Percentiles rank a stretch among this genome's conserved stretches.
Evolutionary conservation across 768 basidiomycete genomes (phyloP).

Genomic region (Coprinopsis marcescibilis): DNA sequence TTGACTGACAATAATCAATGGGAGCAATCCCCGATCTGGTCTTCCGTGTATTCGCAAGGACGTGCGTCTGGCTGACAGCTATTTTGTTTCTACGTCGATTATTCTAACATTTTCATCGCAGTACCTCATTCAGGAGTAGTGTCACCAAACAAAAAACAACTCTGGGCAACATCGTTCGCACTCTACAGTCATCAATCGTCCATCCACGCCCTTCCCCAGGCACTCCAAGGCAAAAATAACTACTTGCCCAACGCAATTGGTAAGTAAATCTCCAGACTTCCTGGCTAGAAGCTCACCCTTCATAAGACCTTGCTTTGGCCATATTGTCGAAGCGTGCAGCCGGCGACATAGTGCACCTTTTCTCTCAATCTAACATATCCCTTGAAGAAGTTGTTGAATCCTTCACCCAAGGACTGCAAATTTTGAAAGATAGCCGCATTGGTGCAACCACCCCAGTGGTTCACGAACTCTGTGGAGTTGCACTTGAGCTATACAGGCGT

Average conservation of each 20-base stretch:
- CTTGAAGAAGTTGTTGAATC: slow-evolving; percentile 39
- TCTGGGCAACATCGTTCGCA: slow-evolving; percentile 50
- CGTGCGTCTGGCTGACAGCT: slow-evolving; percentile 29
- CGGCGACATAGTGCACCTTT: slow-evolving; percentile 53
- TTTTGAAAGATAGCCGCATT: slow-evolving; percentile 41
- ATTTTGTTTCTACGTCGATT: neutral
- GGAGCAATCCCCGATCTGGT: slow-evolving; percentile 42
- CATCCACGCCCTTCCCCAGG: slow-evolving; percentile 39
- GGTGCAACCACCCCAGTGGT: slow-evolving; percentile 18
- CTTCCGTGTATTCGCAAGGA: slow-evolving; percentile 41
- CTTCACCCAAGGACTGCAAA: slow-evolving; percentile 39
- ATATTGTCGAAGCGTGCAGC: slow-evolving; percentile 48
- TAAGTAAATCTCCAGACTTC: neutral
- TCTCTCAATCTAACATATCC: slow-evolving; percentile 38
- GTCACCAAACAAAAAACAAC: slow-evolving; percentile 55
- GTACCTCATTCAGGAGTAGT: slow-evolving; percentile 51
- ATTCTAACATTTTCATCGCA: slow-evolving; percentile 21
- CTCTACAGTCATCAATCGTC: slow-evolving; percentile 31
- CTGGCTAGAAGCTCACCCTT: neutral
- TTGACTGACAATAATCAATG: slow-evolving; percentile 46
- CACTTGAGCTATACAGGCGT: slow-evolving; percentile 49
- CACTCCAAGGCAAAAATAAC: slow-evolving; percentile 12
- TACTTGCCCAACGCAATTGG: neutral
- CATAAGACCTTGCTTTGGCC: slow-evolving; percentile 27
- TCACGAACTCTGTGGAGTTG: slow-evolving; percentile 36